Evolutionary conservation across 2,329 filamentous ascomycete species (phyloP), one percentile per base, ranked within the genome.

Genomic region (Huntiella decipiens): DNA sequence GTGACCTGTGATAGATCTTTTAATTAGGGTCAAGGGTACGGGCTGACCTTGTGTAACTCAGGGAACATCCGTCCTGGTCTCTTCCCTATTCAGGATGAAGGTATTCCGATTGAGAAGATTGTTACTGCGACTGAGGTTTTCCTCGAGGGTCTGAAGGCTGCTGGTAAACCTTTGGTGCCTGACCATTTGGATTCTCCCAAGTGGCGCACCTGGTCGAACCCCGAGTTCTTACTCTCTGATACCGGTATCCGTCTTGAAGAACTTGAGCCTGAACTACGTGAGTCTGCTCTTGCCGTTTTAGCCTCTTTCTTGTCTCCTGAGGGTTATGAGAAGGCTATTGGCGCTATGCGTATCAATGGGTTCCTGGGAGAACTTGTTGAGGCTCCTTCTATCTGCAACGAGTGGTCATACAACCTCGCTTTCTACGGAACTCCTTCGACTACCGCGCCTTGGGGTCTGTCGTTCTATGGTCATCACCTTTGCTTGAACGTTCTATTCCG

Each of bases 391-490:
- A 70, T 86, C 44, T 74, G 82, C 70, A 85, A 84, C 61, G 73
- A 83, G 57, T 74, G 71, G 61, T 82, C 76, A 1, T 86, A 86
- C 66, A 85, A 85, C 60, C 79, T 84, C 49, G 71, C 74, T 33
- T 62, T 85, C 1, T 85, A 85, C 55, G 79, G 79, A 8, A 59
- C 60, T 7, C 78, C 78, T 0, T 77, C 73, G 0, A 56, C 61
- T 0, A 63, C 63, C 0, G 53, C 60, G 2, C 75, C 79, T 0
- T 86, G 81, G 81, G 81, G 80, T 1, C 82, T 73, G 60, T 72
- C 74, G 0, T 74, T 85, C 54, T 88, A 85, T 60, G 82, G 82
- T 5, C 82, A 88, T 57, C 82, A 88, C 53, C 66, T 88, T 2
- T 84, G 79, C 53, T 66, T 87, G 2, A 77, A 77, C 54, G 67